Conservation (phyloP, 2,329 filamentous ascomycete species). For the Colletotrichum salicis region DNA sequence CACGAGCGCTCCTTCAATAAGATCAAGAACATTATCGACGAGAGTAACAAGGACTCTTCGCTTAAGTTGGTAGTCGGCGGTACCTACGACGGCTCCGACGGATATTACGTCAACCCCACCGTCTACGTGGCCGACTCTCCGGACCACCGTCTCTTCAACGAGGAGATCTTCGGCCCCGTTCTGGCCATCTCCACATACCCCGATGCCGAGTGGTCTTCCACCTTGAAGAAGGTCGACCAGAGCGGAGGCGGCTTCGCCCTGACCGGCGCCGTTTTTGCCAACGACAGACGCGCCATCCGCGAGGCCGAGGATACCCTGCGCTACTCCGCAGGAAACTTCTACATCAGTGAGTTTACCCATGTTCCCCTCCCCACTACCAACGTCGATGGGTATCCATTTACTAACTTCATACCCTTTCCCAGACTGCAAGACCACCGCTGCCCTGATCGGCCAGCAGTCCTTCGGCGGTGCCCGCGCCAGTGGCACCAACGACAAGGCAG, state of each 20-base stretch:
- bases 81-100: conserved; percentile 79
- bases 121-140: conserved; percentile 81
- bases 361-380: background rate
- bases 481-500: conserved; percentile 80
- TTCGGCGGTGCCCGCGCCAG: conserved; percentile 76
- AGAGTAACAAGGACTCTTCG: conserved; percentile 78
- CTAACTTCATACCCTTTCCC: background rate
- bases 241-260: conserved; percentile 80
- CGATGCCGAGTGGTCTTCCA: conserved; percentile 59
- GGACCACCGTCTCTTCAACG: conserved; percentile 77
- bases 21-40: conserved; percentile 79
- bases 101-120: conserved; percentile 87
- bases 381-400: too few species aligned
- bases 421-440: conserved; percentile 80
- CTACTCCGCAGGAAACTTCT: conserved; percentile 84
- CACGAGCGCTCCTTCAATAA: conserved; percentile 85
- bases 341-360: conserved; percentile 63
- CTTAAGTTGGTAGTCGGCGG: conserved; percentile 81
- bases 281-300: conserved; percentile 72
- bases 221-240: conserved; percentile 67
- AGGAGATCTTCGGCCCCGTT: conserved; percentile 85
- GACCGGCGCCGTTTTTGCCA: conserved; percentile 80
- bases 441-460: conserved; percentile 79
- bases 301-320: conserved; percentile 77
- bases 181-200: conserved; percentile 82